phyloP scores from a whole-genome alignment of 2,329 filamentous ascomycete genomes.

The Ophiostoma fasciatum region DNA sequence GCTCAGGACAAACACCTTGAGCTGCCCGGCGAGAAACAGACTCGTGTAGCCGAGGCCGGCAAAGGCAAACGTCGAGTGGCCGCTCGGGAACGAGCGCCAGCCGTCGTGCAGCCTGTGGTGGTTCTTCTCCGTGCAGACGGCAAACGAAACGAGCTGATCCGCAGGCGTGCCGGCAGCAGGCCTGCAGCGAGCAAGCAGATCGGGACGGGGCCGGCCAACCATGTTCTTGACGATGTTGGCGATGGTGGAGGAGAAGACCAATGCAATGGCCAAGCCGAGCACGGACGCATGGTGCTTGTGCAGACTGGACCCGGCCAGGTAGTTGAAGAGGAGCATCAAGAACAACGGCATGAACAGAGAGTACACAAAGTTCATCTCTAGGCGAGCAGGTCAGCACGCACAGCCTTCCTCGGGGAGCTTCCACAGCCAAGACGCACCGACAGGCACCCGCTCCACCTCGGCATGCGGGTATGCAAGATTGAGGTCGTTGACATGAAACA shows the following conservation, averaged over 20 bases:
- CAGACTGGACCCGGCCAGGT: constrained; percentile 42
- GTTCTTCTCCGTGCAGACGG: constrained; percentile 58
- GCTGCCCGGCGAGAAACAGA: constrained; percentile 53
- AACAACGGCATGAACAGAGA: constrained; percentile 56
- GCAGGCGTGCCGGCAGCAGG: constrained; percentile 38
- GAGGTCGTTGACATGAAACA: constrained; percentile 81
- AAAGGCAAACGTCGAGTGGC: constrained; percentile 68
- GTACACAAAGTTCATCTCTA: constrained; percentile 65
- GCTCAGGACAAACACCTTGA: constrained; percentile 36
- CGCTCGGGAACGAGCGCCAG: constrained; percentile 71
- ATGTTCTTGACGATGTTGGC: constrained; percentile 88
- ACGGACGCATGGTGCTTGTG: constrained; percentile 80
- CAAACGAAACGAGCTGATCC: constrained; percentile 43
- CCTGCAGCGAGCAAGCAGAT: constrained; percentile 59
- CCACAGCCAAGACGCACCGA: constrained; percentile 37
- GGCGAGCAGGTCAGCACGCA: not conserved
- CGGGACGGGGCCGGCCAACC: constrained; percentile 51
- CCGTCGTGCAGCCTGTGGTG: constrained; percentile 63
- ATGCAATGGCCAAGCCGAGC: constrained; percentile 61
- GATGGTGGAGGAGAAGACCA: constrained; percentile 66
- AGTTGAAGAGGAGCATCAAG: constrained; percentile 51
- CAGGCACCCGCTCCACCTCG: constrained; percentile 65
- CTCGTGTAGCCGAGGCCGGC: constrained; percentile 62
- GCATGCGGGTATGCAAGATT: constrained; percentile 80
- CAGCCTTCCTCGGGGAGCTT: too few relatives aligned